A percentile compares a stretch with the other conserved stretches of the same genome.
These are phyloP conservation scores for Rhizopogon vinicolor DNA, from an alignment of 768 basidiomycete species.

Conservation along the genomic window DNA sequence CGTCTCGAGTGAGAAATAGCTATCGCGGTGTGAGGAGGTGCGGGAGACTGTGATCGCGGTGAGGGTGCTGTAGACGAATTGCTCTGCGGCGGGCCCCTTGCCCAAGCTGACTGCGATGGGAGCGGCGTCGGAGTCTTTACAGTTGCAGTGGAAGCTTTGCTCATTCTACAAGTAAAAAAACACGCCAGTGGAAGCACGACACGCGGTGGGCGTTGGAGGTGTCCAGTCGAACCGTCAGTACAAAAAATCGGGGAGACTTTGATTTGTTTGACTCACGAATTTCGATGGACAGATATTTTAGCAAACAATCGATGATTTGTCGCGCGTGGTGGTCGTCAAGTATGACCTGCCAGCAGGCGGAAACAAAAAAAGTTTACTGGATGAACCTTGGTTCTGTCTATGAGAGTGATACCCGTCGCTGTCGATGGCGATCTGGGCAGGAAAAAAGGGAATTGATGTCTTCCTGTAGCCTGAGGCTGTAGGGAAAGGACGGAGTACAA, in stretches of 20 bases:
- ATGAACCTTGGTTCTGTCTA: constrained; percentile 37
- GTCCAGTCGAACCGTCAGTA: background rate
- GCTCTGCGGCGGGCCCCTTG: constrained; percentile 75
- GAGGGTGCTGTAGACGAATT: constrained; percentile 46
- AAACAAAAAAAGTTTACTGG: constrained; percentile 43
- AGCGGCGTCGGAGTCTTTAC: constrained; percentile 71
- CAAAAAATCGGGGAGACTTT: constrained; percentile 9
- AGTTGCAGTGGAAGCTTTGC: constrained; percentile 80
- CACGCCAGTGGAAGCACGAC: constrained; percentile 2
- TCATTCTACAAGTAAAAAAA: constrained; percentile 61
- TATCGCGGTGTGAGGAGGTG: constrained; percentile 42
- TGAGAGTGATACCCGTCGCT: constrained; percentile 33
- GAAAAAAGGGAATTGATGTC: constrained; percentile 11
- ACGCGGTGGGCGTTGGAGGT: background rate
- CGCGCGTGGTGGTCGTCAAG: constrained; percentile 78
- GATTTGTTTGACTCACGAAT: constrained; percentile 33
- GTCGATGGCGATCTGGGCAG: constrained; percentile 29
- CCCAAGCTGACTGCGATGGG: constrained; percentile 84
- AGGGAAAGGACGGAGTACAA: constrained; percentile 33
- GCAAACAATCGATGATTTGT: constrained; percentile 47
- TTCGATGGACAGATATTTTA: constrained; percentile 36
- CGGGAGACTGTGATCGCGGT: constrained; percentile 78
- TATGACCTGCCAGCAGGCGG: constrained; percentile 92
- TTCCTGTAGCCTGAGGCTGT: constrained; percentile 34
- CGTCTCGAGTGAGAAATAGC: constrained; percentile 69